Evolutionary conservation across 345 rosid species (phyloP), one percentile per base, ranked within the genome.

Genomic region (Reutealis trisperma): DNA sequence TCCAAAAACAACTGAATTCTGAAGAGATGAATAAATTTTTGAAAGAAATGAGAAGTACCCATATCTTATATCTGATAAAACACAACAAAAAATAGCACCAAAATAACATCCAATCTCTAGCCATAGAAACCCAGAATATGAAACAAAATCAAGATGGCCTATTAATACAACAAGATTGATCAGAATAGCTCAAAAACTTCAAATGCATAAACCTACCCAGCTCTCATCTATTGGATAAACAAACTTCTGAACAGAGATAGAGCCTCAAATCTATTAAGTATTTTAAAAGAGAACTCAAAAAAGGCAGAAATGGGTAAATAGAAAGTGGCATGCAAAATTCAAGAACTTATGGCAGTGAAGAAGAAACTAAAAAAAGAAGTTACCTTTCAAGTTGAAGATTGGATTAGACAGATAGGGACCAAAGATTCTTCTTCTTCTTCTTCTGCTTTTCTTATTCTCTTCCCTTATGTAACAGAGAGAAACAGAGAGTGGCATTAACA

Each of bases 341-440:
- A 74, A 76, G 67, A 47, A 67, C 49, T 70, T 4, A 41, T 30
- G 55, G 60, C 60, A 57, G 72, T 14, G 79, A 78, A 60, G 71
- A 71, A 73, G 74, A 82, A 1, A 55, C 54, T 37, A 1, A 41
- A 62, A 49, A 77, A 77, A 63, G 51, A 66, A 52, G 63, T 59
- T 71, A 80, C 86, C 79, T 72, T 58, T 52, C 64, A 75, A 70
- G 75, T 57, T 62, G 37, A 71, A 44, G 54, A 69, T 41, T 1
- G 37, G 47, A 42, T 45, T 41, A 49, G 34, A 70, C 22, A 62
- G 34, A 25, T 8, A 73, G 71, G 59, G 68, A 60, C 55, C 57
- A 59, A 59, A 75, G 79, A 74, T 77, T 84, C 85, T 69, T 52
- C 21, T 27, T 51, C 85, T 69, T 52, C 21, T 27, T 51, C 60